These are phyloP conservation scores for Tympanopsis confertula DNA, from an alignment of 2,329 filamentous ascomycete genomes.

Conservation along the genomic window DNA sequence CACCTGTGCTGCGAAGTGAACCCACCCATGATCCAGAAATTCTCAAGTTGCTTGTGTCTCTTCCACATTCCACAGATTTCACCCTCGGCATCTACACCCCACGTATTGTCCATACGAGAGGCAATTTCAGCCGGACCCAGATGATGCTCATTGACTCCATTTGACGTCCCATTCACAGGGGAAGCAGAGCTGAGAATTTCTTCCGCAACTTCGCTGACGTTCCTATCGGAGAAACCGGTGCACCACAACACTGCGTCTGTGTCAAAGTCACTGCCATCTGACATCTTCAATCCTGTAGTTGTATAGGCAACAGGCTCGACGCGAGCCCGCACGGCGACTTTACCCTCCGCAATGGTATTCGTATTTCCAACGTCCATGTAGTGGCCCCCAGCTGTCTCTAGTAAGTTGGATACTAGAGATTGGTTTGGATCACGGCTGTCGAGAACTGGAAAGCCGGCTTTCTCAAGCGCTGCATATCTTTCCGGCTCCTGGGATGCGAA, in stretches of 20 bases:
- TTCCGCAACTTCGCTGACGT: slow-evolving; percentile 13
- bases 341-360: slow-evolving; percentile 16
- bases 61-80: slow-evolving; percentile 28
- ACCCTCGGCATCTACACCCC: slow-evolving; percentile 27
- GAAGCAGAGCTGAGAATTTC: slow-evolving; percentile 13
- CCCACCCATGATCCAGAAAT: slow-evolving; percentile 22
- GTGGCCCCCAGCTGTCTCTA: slow-evolving; percentile 24
- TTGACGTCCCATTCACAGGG: neutral
- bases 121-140: slow-evolving; percentile 16
- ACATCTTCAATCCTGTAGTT: slow-evolving; percentile 15
- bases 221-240: slow-evolving; percentile 21
- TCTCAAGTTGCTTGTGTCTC: slow-evolving; percentile 16
- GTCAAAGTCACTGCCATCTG: slow-evolving; percentile 18
- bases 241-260: slow-evolving; percentile 26
- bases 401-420: slow-evolving; percentile 16
- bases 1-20: slow-evolving; percentile 18
- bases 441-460: neutral
- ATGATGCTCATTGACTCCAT: slow-evolving; percentile 1
- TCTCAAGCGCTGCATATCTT: neutral
- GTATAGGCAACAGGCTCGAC: slow-evolving; percentile 19
- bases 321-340: slow-evolving; percentile 14
- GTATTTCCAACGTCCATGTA: slow-evolving; percentile 24
- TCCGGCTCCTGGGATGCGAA: neutral
- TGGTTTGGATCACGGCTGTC: slow-evolving; percentile 10
- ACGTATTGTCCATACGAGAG: slow-evolving; percentile 20